These are phyloP conservation scores for Bolboschoenoplectus hybrid DNA, from an alignment of 202 grass and related monocot genomes.

Conservation along the genomic window DNA sequence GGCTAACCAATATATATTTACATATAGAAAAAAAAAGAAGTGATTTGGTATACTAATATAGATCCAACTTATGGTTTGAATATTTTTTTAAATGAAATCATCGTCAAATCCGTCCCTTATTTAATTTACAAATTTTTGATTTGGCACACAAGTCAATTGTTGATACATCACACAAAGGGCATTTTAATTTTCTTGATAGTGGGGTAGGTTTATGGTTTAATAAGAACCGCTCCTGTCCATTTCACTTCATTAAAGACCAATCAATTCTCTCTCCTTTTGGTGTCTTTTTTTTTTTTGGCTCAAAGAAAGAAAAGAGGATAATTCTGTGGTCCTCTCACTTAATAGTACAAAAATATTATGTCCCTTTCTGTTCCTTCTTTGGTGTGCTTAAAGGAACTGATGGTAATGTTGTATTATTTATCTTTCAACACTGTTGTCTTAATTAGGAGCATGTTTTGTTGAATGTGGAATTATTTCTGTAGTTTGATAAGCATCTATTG, in stretches of 20 bases:
- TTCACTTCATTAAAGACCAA: slow-evolving; percentile 15
- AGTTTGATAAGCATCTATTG: neutral
- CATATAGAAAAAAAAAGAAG: neutral
- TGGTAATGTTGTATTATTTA: neutral
- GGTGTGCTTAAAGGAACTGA: neutral
- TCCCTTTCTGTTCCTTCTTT: neutral
- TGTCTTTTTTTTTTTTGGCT: neutral
- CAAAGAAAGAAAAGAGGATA: neutral
- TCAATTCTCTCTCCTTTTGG: neutral
- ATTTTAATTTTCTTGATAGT: slow-evolving; percentile 10
- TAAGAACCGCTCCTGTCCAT: slow-evolving; percentile 27
- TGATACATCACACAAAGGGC: neutral
- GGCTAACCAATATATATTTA: neutral
- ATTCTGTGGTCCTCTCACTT: neutral
- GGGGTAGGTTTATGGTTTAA: slow-evolving; percentile 20
- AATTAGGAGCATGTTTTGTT: too few species aligned
- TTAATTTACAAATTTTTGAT: neutral
- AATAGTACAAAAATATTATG: neutral
- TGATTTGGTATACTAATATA: neutral
- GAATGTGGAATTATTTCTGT: neutral
- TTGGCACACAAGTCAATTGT: neutral
- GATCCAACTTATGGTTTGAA: neutral
- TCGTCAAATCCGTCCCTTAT: neutral
- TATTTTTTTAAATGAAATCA: neutral
- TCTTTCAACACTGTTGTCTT: neutral